Evolutionary conservation across 768 basidiomycete species (phyloP).

Genomic region (Auricularia cornea): DNA sequence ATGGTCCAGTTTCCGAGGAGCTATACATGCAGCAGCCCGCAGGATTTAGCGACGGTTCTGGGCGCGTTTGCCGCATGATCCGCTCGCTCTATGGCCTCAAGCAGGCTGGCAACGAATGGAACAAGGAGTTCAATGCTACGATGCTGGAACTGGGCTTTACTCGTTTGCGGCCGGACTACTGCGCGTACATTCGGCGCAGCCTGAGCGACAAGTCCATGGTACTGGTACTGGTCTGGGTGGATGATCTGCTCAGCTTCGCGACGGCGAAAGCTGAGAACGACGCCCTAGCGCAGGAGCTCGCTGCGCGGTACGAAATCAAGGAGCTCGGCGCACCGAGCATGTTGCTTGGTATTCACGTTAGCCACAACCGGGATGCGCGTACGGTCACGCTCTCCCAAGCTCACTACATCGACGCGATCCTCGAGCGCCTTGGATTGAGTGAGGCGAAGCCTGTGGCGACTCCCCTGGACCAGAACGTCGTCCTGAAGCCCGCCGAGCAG

Average conservation of each 20-base stretch:
- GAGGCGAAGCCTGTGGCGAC: constrained; percentile 5
- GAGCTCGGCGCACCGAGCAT: constrained; percentile 26
- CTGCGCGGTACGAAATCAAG: constrained; percentile 22
- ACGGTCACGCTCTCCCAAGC: constrained; percentile 6
- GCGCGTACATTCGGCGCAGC: constrained; percentile 15
- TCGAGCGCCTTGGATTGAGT: constrained; percentile 4
- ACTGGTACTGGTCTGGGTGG: constrained; percentile 23
- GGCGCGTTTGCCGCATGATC: constrained; percentile 13
- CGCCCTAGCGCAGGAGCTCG: constrained; percentile 7
- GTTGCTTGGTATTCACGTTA: constrained; percentile 30
- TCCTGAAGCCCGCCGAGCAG: neutral
- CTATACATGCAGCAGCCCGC: constrained; percentile 26
- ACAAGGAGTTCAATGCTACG: constrained; percentile 16
- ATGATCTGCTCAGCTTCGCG: constrained; percentile 19
- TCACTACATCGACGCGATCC: constrained; percentile 7
- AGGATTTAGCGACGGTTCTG: constrained; percentile 13
- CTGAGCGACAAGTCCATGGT: neutral
- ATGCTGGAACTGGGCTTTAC: constrained; percentile 16
- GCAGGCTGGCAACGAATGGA: constrained; percentile 23
- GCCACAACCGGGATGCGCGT: constrained; percentile 8
- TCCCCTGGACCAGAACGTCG: constrained; percentile 10
- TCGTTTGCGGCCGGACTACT: constrained; percentile 13
- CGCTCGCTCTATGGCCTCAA: constrained; percentile 24
- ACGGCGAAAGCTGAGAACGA: constrained; percentile 3
- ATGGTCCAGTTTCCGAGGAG: constrained; percentile 22